phyloP scores from a whole-genome alignment of 805 yeast genomes.

The Metschnikowia peoriensis region DNA sequence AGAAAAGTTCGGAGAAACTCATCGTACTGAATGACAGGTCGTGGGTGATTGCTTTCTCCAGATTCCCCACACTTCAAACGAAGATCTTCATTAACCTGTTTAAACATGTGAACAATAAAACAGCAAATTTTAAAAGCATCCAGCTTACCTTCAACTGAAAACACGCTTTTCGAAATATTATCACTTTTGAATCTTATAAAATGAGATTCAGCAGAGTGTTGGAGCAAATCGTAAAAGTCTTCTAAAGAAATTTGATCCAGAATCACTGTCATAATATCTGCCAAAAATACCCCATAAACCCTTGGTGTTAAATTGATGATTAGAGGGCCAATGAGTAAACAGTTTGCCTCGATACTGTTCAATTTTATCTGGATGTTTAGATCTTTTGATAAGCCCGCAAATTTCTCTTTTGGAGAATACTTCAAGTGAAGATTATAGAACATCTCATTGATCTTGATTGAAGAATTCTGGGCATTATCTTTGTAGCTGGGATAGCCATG shows the following conservation, averaged over 20 bases:
- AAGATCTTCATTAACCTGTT: constrained; percentile 14
- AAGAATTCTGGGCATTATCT: too few relatives aligned
- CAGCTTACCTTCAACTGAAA: constrained; percentile 20
- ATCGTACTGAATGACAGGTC: constrained; percentile 37
- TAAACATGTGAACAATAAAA: constrained; percentile 33
- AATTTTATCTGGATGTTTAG: too few relatives aligned
- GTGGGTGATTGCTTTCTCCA: neutral
- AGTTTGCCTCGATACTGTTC: too few relatives aligned
- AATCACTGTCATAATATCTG: constrained; percentile 24
- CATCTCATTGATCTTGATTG: too few relatives aligned
- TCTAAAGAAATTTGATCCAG: constrained; percentile 33
- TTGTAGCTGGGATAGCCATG: too few relatives aligned
- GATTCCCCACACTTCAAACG: neutral
- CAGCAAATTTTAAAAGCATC: constrained; percentile 22
- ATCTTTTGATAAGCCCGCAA: too few relatives aligned
- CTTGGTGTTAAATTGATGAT: constrained; percentile 30
- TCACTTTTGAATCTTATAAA: neutral
- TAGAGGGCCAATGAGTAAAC: neutral
- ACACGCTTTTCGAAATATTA: neutral
- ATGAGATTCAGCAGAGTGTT: constrained; percentile 25
- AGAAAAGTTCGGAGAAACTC: constrained; percentile 42
- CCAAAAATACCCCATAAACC: constrained; percentile 30
- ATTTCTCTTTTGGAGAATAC: too few relatives aligned
- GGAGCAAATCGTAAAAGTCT: constrained; percentile 39
- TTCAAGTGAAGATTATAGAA: too few relatives aligned